Conservation (phyloP, 2,329 filamentous ascomycete species). For the Trichocomaceae sp. region DNA sequence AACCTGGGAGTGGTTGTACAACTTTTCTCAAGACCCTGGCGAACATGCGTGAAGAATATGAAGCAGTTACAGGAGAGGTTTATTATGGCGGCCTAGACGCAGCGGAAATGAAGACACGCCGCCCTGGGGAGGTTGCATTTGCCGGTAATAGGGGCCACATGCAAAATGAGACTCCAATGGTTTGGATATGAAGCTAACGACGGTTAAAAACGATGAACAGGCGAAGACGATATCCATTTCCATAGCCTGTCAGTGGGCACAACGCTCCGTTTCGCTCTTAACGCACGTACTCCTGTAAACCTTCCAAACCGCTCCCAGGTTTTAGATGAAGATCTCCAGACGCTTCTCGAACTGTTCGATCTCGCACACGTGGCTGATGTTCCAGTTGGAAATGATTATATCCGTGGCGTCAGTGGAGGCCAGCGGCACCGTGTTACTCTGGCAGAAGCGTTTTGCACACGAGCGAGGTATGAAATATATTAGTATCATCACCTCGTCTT, state of each 20-base stretch:
- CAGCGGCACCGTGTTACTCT: conserved; percentile 57
- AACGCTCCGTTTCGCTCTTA: conserved; percentile 59
- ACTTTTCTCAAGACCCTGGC: not conserved
- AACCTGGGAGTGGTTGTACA: not conserved
- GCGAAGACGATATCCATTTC: conserved; percentile 59
- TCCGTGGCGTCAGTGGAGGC: conserved; percentile 56
- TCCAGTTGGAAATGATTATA: conserved; percentile 48
- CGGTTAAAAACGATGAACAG: not conserved
- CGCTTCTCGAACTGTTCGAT: conserved; percentile 39
- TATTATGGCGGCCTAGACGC: not conserved
- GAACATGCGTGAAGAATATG: not conserved
- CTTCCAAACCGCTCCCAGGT: conserved; percentile 15
- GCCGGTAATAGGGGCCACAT: not conserved
- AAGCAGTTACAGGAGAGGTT: not conserved
- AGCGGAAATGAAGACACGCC: not conserved
- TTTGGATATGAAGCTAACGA: not conserved
- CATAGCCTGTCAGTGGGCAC: conserved; percentile 58
- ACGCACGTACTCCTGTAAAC: conserved; percentile 46
- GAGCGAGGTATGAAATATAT: conserved; percentile 34
- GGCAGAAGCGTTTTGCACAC: conserved; percentile 47
- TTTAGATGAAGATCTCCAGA: conserved; percentile 22
- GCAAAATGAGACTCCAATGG: not conserved
- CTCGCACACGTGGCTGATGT: conserved; percentile 46
- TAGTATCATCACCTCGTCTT: not conserved
- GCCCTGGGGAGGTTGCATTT: not conserved